Evolutionary conservation across 2,329 filamentous ascomycete genomes (phyloP), one percentile per base, ranked within the genome.

Genomic region (Fusarium phyllophilum): DNA sequence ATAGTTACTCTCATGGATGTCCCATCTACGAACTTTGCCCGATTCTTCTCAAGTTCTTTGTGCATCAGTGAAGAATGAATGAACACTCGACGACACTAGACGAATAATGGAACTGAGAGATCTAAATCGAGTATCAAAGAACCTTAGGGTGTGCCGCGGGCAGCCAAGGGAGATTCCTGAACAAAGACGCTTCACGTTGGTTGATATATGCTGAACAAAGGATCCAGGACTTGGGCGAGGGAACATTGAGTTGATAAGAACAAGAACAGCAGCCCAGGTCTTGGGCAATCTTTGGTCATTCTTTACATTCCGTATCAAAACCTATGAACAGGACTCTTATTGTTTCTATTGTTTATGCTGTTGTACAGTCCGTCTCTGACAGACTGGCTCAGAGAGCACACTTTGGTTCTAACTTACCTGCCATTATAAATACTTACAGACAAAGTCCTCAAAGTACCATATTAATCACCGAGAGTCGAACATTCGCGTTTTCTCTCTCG

Each of bases 81-180:
- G 29, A n/a, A 38, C 29, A 41, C 57, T 42, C 18, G 26, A 20
- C 10, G 12, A 22, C 26, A 51, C 20, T 26, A 13, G 22, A 64
- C 36, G 12, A 38, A 24, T 54, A 18, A 62, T 71, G 66, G 55
- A 42, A 62, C 34, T 17, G 12, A 18, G 17, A 18, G 6, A 29
- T 31, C 66, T 71, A 74, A 74, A 67, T 60, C 10, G n/a, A 54
- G 70, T 55, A 52, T 41, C 41, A 62, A 72, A 55, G 54, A 42
- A 24, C 12, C 22, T 13, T 49, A 26, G 3, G 22, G n/a, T 58
- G 33, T 22, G 13, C 10, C 24, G 12, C 36, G 24, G 31, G 22
- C 34, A 39, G 46, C 51, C 26, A 41, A 57, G 34, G 34, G 22
- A 24, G 14, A 24, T 34, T 24, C n/a, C 39, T 24, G 24, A 58